Evolutionary conservation across 306 rosid species (phyloP).

Genomic region (Begonia masoniana): DNA sequence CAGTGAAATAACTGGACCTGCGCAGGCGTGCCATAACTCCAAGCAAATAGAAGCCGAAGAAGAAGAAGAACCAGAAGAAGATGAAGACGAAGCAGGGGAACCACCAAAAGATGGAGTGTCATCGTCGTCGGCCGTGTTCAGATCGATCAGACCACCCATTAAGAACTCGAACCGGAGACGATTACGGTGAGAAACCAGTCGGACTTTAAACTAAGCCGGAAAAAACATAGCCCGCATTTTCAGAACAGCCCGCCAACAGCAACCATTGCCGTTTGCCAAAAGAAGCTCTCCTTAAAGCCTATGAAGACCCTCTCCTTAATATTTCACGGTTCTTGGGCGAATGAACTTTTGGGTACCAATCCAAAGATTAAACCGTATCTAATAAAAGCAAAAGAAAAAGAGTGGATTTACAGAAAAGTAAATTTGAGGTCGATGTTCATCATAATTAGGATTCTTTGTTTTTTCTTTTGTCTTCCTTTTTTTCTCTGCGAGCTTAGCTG

Average conservation of each 20-base stretch:
- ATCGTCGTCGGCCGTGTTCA: conserved; percentile 86
- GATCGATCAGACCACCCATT: conserved; percentile 88
- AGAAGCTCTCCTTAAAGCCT: conserved; percentile 37
- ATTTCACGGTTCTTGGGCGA: conserved; percentile 19
- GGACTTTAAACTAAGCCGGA: conserved; percentile 8
- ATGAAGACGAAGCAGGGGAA: conserved; percentile 36
- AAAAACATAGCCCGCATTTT: conserved; percentile 39
- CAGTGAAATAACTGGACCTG: conserved; percentile 82
- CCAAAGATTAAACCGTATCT: conserved; percentile 15
- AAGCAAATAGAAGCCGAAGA: conserved; percentile 50
- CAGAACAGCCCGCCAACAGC: conserved; percentile 17
- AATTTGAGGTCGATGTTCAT: conserved; percentile 6
- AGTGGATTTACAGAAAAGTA: conserved; percentile 6
- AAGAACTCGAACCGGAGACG: conserved; percentile 7
- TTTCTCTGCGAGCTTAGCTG: conserved; percentile 32
- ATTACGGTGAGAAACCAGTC: neutral
- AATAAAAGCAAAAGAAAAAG: neutral
- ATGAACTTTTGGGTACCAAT: conserved; percentile 38
- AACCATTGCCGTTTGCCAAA: conserved; percentile 59
- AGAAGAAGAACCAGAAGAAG: conserved; percentile 25
- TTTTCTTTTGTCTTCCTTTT: neutral
- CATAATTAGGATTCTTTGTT: conserved; percentile 4
- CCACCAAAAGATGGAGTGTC: conserved; percentile 52
- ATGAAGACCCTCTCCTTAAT: conserved; percentile 27
- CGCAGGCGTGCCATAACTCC: conserved; percentile 99